Percentiles rank a stretch among this genome's conserved stretches.
Evolutionary conservation across 1,284 basidiomycete species (phyloP).

Genomic region (Boletellus sp.): DNA sequence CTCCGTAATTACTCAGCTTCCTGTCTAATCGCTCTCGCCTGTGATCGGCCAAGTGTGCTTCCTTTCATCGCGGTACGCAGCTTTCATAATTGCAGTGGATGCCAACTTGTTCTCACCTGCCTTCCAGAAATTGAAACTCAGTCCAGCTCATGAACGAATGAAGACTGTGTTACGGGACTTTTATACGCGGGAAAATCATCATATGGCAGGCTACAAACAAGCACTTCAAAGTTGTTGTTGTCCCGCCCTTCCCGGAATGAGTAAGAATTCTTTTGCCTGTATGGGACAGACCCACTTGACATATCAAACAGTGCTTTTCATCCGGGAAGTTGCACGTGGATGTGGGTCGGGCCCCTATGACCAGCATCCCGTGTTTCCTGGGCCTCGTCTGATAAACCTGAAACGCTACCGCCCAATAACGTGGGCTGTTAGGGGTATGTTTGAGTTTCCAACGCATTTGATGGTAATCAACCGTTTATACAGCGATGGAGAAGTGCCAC

Average conservation of each 20-base stretch:
- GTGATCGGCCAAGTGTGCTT: constrained; percentile 33
- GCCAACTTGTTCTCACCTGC: not conserved
- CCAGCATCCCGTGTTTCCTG: constrained; percentile 27
- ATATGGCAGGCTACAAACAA: constrained; percentile 36
- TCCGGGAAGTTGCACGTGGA: constrained; percentile 32
- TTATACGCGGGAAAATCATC: constrained; percentile 33
- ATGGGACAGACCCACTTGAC: constrained; percentile 7
- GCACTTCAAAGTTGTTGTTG: constrained; percentile 31
- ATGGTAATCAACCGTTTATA: constrained; percentile 2
- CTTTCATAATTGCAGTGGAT: not conserved
- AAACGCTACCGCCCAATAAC: constrained; percentile 35
- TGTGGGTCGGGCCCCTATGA: constrained; percentile 31
- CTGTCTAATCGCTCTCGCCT: constrained; percentile 36
- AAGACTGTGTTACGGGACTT: constrained; percentile 22
- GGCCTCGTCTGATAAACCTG: constrained; percentile 29
- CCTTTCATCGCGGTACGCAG: constrained; percentile 27
- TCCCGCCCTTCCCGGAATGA: constrained; percentile 36
- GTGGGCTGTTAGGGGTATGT: constrained; percentile 34
- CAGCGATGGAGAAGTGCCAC: constrained; percentile 35
- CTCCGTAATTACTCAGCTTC: constrained; percentile 44
- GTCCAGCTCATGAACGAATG: constrained; percentile 23
- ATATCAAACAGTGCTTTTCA: constrained; percentile 27
- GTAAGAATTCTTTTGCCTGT: constrained; percentile 8
- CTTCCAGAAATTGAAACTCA: constrained; percentile 24
- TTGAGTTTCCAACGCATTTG: not conserved